These are phyloP conservation scores for Gaultheria prostrata DNA, from an alignment of 148 eudicot species.

Conservation along the genomic window DNA sequence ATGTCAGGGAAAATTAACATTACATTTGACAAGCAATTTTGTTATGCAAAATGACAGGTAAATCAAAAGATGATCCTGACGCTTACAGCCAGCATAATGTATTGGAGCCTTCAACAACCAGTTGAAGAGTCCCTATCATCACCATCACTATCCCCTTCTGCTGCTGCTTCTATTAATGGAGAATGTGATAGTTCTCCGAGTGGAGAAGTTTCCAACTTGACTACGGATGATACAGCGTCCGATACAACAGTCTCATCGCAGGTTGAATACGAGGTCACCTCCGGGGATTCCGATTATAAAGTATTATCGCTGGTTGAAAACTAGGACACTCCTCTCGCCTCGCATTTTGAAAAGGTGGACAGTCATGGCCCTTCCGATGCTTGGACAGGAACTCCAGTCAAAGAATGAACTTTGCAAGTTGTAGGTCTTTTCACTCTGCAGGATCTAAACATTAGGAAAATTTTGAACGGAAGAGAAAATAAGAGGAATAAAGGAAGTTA, in stretches of 20 bases:
- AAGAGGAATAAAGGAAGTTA: not conserved
- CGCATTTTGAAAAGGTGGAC: slow-evolving; percentile 19
- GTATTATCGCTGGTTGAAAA: slow-evolving; percentile 35
- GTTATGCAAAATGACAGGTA: slow-evolving; percentile 44
- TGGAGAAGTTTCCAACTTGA: slow-evolving; percentile 56
- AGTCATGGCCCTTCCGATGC: not conserved
- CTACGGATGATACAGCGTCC: slow-evolving; percentile 58
- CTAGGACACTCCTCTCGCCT: slow-evolving; percentile 20
- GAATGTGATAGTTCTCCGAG: slow-evolving; percentile 60
- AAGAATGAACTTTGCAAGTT: slow-evolving; percentile 5
- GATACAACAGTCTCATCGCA: slow-evolving; percentile 42
- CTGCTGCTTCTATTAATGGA: slow-evolving; percentile 47
- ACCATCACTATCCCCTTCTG: slow-evolving; percentile 42
- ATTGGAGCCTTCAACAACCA: slow-evolving; percentile 76
- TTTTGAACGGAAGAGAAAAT: not conserved
- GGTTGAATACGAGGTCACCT: slow-evolving; percentile 14
- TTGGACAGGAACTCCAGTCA: not conserved
- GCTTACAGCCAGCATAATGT: slow-evolving; percentile 87
- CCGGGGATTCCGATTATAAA: not conserved
- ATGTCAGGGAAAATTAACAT: not conserved
- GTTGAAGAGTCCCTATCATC: slow-evolving; percentile 57
- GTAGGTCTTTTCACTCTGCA: not conserved
- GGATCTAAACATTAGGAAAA: not conserved
- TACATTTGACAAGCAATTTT: not conserved
- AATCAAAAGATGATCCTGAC: slow-evolving; percentile 85